Evolutionary conservation across 192 early-diverging fungal species (phyloP).

Genomic region (Backusella morwellensis): DNA sequence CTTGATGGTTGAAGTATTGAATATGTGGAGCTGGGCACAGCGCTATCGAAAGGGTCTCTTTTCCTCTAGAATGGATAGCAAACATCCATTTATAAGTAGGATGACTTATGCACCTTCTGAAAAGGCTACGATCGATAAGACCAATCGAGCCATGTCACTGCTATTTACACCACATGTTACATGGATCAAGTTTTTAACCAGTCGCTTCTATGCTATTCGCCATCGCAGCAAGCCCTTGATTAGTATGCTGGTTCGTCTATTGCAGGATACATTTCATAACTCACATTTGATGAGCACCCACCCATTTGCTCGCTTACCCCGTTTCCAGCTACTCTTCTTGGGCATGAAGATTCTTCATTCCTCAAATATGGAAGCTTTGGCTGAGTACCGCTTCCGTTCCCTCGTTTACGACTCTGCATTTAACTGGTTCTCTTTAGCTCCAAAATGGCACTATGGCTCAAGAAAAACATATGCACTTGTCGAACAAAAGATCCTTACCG

Average conservation of each 20-base stretch:
- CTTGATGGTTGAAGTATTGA: slow-evolving; percentile 80
- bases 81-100: slow-evolving; percentile 79
- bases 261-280: slow-evolving; percentile 71
- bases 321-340: slow-evolving; percentile 74
- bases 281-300: slow-evolving; percentile 53
- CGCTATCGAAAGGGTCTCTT: slow-evolving; percentile 82
- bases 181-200: slow-evolving; percentile 83
- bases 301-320: slow-evolving; percentile 69
- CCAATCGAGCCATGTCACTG: slow-evolving; percentile 52
- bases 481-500: slow-evolving; percentile 64
- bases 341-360: slow-evolving; percentile 72
- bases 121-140: slow-evolving; percentile 62
- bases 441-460: slow-evolving; percentile 77
- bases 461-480: slow-evolving; percentile 58
- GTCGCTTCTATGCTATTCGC: slow-evolving; percentile 81
- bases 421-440: slow-evolving; percentile 76
- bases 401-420: slow-evolving; percentile 71
- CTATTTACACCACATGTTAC: slow-evolving; percentile 72
- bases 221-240: slow-evolving; percentile 70
- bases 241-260: slow-evolving; percentile 68
- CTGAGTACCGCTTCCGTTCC: slow-evolving; percentile 60
- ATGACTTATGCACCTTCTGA: slow-evolving; percentile 93
- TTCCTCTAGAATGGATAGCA: slow-evolving; percentile 49
- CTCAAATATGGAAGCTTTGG: slow-evolving; percentile 59
- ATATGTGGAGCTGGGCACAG: slow-evolving; percentile 82